These are phyloP conservation scores for Termitomyces sp. DNA, from an alignment of 768 basidiomycete species.

Conservation along the genomic window DNA sequence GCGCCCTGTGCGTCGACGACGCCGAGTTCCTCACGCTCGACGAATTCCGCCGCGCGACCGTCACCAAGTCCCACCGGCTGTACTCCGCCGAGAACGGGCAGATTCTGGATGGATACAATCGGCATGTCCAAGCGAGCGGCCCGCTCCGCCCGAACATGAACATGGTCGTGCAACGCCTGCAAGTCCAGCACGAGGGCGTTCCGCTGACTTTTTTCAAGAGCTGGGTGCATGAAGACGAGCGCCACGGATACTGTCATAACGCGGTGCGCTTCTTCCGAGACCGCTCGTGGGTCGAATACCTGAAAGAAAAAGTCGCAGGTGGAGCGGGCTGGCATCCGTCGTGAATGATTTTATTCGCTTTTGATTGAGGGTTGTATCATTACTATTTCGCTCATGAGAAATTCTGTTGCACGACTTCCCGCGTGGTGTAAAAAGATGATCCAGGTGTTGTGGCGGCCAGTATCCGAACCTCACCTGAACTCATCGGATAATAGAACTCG, in stretches of 20 bases:
- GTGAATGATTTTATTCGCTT: no score
- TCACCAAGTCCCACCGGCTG: constrained; percentile 4
- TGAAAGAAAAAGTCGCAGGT: constrained; percentile 4
- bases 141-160: not conserved
- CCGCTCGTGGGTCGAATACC: not conserved
- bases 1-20: constrained; percentile 1
- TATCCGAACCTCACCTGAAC: no score
- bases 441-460: no score
- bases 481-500: no score
- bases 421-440: no score
- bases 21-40: constrained; percentile 3
- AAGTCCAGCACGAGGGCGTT: constrained; percentile 3
- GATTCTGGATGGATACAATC: constrained; percentile 3
- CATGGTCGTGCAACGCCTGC: constrained; percentile 7
- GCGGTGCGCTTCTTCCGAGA: not conserved
- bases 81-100: constrained; percentile 5
- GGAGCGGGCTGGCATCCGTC: constrained; percentile 1
- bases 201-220: constrained; percentile 3
- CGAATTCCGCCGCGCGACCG: constrained; percentile 8
- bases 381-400: no score
- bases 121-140: not conserved
- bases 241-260: not conserved
- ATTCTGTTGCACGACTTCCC: no score
- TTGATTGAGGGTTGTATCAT: no score
- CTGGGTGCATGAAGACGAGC: not conserved